phyloP scores from a whole-genome alignment of 192 early-diverging fungal species.

The Backusella tuberculispora region DNA sequence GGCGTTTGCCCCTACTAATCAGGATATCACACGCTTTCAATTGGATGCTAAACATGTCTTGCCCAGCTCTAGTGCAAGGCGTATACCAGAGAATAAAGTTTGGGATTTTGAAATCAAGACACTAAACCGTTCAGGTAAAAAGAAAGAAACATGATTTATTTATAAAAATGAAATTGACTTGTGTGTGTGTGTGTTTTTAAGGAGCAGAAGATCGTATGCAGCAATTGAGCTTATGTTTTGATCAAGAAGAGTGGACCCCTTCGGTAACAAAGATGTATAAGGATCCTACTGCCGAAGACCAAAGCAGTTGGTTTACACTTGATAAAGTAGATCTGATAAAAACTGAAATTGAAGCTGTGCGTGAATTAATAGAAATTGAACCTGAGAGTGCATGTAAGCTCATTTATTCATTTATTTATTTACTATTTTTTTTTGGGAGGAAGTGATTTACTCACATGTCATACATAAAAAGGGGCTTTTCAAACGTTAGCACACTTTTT shows the following conservation, averaged over 20 bases:
- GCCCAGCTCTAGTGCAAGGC: slow-evolving; percentile 3
- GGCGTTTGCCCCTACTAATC: background rate
- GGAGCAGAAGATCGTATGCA: background rate
- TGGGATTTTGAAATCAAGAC: slow-evolving; percentile 5
- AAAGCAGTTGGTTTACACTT: slow-evolving; percentile 32
- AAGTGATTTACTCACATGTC: background rate
- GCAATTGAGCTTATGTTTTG: background rate
- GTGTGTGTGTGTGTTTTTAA: too few species aligned
- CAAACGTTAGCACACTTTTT: slow-evolving; percentile 61
- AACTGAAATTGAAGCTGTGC: slow-evolving; percentile 62
- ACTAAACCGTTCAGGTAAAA: background rate
- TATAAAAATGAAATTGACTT: too few species aligned
- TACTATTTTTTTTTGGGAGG: background rate
- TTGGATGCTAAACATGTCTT: slow-evolving; percentile 15
- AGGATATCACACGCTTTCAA: background rate
- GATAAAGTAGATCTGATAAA: slow-evolving; percentile 51
- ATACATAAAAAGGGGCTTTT: slow-evolving; percentile 54
- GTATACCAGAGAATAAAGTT: background rate
- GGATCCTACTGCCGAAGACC: slow-evolving; percentile 18
- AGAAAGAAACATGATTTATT: background rate
- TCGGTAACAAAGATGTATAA: slow-evolving; percentile 2
- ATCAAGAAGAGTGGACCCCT: background rate
- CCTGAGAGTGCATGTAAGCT: slow-evolving; percentile 82
- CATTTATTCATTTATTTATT: background rate
- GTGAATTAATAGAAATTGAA: slow-evolving; percentile 76